Evolutionary conservation across 257 asterid genomes (phyloP).

Genomic region (Nicotiana tomentosiformis): DNA sequence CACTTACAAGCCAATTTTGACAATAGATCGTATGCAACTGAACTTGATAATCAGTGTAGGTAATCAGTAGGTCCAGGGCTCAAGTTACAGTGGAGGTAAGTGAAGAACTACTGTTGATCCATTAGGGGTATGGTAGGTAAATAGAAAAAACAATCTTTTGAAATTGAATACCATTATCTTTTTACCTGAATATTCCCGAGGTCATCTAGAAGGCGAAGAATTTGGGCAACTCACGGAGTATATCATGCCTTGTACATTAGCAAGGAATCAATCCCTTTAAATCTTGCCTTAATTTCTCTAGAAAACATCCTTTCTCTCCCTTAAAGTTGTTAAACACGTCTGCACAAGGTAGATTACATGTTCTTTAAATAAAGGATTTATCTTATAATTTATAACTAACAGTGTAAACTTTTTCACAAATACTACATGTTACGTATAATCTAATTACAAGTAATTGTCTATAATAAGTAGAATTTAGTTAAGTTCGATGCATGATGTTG

Average conservation of each 20-base stretch:
- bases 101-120: background rate
- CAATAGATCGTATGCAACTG: background rate
- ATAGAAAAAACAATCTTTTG: background rate
- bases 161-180: background rate
- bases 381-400: too few relatives aligned
- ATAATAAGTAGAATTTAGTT: too few relatives aligned
- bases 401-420: too few relatives aligned
- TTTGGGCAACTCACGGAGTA: background rate
- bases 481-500: too few relatives aligned
- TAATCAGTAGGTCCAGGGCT: background rate
- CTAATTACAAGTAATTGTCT: too few relatives aligned
- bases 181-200: background rate
- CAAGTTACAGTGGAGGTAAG: background rate
- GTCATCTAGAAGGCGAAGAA: background rate
- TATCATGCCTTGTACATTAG: background rate
- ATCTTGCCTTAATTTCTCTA: conserved; percentile 9
- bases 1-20: background rate
- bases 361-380: background rate
- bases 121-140: background rate
- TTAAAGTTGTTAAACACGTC: conserved; percentile 36
- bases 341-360: conserved; percentile 1
- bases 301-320: conserved; percentile 29
- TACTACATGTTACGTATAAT: too few relatives aligned
- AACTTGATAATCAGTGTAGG: background rate
- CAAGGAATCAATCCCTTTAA: background rate